Percentiles rank a stretch among this genome's conserved stretches.
phyloP scores from a whole-genome alignment of 805 yeast genomes.

The Blastobotrys robertii region DNA sequence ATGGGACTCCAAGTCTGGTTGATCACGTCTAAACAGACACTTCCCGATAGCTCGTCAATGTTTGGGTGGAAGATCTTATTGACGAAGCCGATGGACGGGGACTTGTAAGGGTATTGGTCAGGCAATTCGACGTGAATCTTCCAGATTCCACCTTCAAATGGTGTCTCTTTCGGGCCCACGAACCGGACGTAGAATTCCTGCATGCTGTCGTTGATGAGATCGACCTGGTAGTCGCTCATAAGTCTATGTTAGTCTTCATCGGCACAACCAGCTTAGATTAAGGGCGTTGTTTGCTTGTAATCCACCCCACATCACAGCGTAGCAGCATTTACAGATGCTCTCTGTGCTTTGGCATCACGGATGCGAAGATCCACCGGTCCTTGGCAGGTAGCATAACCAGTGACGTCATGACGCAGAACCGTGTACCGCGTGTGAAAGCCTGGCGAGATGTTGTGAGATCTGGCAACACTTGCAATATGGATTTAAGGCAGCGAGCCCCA shows the following conservation, averaged over 20 bases:
- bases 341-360: too few relatives aligned
- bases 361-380: too few relatives aligned
- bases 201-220: conserved; percentile 68
- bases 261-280: too few relatives aligned
- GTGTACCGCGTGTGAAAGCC: too few relatives aligned
- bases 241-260: conserved; percentile 35
- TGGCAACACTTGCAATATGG: too few relatives aligned
- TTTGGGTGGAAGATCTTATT: conserved; percentile 93
- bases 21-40: conserved; percentile 91
- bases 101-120: conserved; percentile 88
- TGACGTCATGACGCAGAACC: too few relatives aligned
- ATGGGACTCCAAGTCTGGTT: conserved; percentile 98
- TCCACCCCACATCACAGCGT: too few relatives aligned
- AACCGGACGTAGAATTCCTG: conserved; percentile 83
- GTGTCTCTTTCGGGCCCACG: conserved; percentile 78
- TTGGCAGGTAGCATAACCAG: too few relatives aligned
- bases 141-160: conserved; percentile 88
- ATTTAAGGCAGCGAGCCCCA: too few relatives aligned
- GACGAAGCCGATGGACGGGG: conserved; percentile 90
- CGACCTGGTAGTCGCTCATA: conserved; percentile 89
- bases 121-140: conserved; percentile 87
- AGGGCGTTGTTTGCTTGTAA: not conserved
- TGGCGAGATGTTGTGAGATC: too few relatives aligned
- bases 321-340: too few relatives aligned
- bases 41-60: conserved; percentile 79